Percentiles rank a stretch among this genome's conserved stretches.
Evolutionary conservation across 2,329 filamentous ascomycete species (phyloP).

Genomic region (Didymella glomerata): DNA sequence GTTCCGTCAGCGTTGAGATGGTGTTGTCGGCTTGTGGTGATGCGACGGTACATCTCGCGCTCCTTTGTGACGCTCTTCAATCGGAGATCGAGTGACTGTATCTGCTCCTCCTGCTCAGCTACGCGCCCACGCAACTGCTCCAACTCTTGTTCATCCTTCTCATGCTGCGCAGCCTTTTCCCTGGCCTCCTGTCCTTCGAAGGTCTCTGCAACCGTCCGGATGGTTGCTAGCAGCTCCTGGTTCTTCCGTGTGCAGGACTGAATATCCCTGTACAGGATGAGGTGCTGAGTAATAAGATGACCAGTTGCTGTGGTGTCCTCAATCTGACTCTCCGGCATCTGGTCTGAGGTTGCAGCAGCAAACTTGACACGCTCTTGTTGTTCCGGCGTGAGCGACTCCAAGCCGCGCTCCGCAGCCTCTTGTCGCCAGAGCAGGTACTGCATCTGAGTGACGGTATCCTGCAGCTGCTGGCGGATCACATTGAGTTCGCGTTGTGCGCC

Average conservation of each 20-base stretch:
- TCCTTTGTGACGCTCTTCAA: slow-evolving; percentile 95
- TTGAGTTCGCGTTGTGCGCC: slow-evolving; percentile 71
- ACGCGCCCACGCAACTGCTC: slow-evolving; percentile 76
- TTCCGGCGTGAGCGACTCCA: slow-evolving; percentile 73
- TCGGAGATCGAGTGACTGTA: slow-evolving; percentile 80
- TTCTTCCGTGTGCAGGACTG: slow-evolving; percentile 89
- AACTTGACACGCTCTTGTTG: slow-evolving; percentile 80
- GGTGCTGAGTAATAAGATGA: slow-evolving; percentile 84
- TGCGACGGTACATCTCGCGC: slow-evolving; percentile 95
- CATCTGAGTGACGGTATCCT: slow-evolving; percentile 88
- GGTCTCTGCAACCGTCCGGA: slow-evolving; percentile 83
- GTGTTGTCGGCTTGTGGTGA: slow-evolving; percentile 79
- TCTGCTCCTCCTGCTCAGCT: slow-evolving; percentile 82
- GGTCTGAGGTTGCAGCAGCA: slow-evolving; percentile 70
- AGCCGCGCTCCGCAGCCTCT: slow-evolving; percentile 80
- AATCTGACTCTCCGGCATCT: slow-evolving; percentile 69
- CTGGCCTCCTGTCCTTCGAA: slow-evolving; percentile 91
- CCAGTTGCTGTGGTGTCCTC: slow-evolving; percentile 84
- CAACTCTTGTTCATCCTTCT: slow-evolving; percentile 72
- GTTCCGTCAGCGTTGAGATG: slow-evolving; percentile 58
- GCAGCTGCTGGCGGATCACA: slow-evolving; percentile 84
- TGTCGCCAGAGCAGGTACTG: slow-evolving; percentile 90
- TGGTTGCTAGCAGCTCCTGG: slow-evolving; percentile 79
- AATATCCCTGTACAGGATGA: slow-evolving; percentile 90
- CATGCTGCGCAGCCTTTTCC: slow-evolving; percentile 62